phyloP scores from a whole-genome alignment of 2,329 filamentous ascomycete species.

The Xylariales sp. region DNA sequence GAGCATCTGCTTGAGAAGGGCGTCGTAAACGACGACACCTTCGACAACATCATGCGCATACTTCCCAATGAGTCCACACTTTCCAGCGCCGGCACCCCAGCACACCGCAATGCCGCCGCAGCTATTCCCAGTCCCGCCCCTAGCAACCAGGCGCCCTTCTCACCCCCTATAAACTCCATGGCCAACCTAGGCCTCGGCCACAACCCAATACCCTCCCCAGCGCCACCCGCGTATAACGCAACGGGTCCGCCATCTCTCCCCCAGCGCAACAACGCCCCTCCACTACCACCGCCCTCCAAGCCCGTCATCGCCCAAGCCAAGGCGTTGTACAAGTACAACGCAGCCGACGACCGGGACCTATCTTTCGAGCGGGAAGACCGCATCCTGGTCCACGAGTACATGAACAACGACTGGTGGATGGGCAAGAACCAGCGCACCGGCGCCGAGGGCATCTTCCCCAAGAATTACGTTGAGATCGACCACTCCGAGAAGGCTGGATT shows the following conservation, averaged over 20 bases:
- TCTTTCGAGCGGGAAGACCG: constrained; percentile 75
- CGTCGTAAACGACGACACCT: constrained; percentile 69
- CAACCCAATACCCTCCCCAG: constrained; percentile 29
- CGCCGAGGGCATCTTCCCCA: constrained; percentile 90
- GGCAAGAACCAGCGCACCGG: constrained; percentile 80
- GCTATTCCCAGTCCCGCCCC: constrained; percentile 21
- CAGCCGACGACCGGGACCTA: constrained; percentile 75
- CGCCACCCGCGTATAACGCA: constrained; percentile 48
- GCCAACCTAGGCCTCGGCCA: constrained; percentile 35
- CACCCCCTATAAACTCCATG: constrained; percentile 33
- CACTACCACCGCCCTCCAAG: constrained; percentile 40
- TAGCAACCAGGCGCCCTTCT: constrained; percentile 13
- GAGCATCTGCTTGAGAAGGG: constrained; percentile 82
- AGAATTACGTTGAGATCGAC: constrained; percentile 76
- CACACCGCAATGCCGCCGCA: constrained; percentile 27
- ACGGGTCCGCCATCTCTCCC: constrained; percentile 33
- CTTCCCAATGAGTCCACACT: constrained; percentile 69
- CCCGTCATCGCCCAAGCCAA: constrained; percentile 67
- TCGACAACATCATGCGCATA: constrained; percentile 67
- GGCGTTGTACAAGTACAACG: constrained; percentile 79
- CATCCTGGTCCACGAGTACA: constrained; percentile 79
- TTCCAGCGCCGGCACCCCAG: constrained; percentile 41
- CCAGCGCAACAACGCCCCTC: constrained; percentile 31
- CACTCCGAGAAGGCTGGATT: constrained; percentile 47
- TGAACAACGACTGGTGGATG: constrained; percentile 98